Conservation (phyloP, 805 yeast genomes). For the Scheffersomyces stipitis region DNA sequence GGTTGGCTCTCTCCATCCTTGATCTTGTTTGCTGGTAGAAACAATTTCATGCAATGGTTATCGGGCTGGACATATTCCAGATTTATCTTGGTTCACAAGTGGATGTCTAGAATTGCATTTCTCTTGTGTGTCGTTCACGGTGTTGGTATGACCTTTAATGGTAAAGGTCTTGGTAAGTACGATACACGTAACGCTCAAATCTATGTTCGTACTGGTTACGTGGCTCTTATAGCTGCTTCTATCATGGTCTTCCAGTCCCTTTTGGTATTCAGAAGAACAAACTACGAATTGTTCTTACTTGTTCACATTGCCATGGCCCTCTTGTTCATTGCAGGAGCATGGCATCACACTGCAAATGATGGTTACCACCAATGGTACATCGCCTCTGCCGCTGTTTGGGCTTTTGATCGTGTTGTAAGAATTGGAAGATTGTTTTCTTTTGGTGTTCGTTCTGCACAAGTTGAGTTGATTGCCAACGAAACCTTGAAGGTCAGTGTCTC, state of each 20-base stretch:
- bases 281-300: conserved; percentile 51
- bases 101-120: conserved; percentile 56
- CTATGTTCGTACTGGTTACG: conserved; percentile 36
- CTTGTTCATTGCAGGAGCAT: conserved; percentile 52
- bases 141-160: conserved; percentile 27
- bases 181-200: conserved; percentile 25
- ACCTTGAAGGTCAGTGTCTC: conserved; percentile 47
- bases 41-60: conserved; percentile 20
- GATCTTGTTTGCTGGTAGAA: conserved; percentile 59
- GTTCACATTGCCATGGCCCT: conserved; percentile 34
- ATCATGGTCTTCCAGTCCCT: conserved; percentile 49
- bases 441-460: conserved; percentile 40
- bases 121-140: conserved; percentile 55
- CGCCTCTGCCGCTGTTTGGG: conserved; percentile 38
- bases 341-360: conserved; percentile 48
- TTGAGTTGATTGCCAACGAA: conserved; percentile 41
- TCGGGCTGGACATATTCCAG: conserved; percentile 45
- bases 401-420: conserved; percentile 34
- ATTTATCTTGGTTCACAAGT: conserved; percentile 64
- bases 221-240: conserved; percentile 33
- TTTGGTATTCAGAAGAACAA: conserved; percentile 48
- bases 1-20: conserved; percentile 57
- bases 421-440: conserved; percentile 31
- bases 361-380: conserved; percentile 22
- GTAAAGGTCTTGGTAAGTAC: conserved; percentile 35